phyloP scores from a whole-genome alignment of 1,284 basidiomycete genomes.

The Heimioporus retisporus region DNA sequence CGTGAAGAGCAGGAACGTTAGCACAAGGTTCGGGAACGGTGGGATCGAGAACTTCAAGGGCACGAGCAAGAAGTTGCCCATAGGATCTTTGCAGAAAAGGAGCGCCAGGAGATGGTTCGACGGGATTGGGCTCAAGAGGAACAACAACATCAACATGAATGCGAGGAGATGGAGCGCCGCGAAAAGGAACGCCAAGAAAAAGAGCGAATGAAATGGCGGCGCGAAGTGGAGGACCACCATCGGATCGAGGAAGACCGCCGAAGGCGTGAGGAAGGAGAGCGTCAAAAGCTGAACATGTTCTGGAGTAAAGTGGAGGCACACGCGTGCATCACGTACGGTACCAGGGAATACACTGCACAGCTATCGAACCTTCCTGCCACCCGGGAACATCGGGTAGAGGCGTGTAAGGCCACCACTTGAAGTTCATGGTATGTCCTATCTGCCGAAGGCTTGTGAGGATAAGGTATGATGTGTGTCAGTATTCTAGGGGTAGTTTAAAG shows the following conservation, averaged over 20 bases:
- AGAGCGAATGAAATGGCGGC: constrained; percentile 18
- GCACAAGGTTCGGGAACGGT: constrained; percentile 5
- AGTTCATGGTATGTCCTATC: constrained; percentile 32
- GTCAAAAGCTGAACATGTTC: constrained; percentile 28
- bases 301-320: constrained; percentile 30
- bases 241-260: constrained; percentile 13
- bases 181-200: constrained; percentile 5
- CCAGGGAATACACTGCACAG: constrained; percentile 36
- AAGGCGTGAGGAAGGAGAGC: constrained; percentile 35
- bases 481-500: background rate
- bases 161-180: constrained; percentile 12
- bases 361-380: constrained; percentile 31
- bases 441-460: constrained; percentile 36
- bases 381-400: constrained; percentile 29
- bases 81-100: constrained; percentile 1
- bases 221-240: constrained; percentile 17
- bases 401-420: constrained; percentile 32
- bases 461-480: constrained; percentile 16
- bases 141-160: constrained; percentile 3
- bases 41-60: constrained; percentile 14
- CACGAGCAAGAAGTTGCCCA: background rate
- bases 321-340: constrained; percentile 32
- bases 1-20: constrained; percentile 19
- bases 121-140: constrained; percentile 18
- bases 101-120: constrained; percentile 8